Evolutionary conservation across 164 flowering plant genomes (phyloP).

Genomic region (Liriodendron chinense): DNA sequence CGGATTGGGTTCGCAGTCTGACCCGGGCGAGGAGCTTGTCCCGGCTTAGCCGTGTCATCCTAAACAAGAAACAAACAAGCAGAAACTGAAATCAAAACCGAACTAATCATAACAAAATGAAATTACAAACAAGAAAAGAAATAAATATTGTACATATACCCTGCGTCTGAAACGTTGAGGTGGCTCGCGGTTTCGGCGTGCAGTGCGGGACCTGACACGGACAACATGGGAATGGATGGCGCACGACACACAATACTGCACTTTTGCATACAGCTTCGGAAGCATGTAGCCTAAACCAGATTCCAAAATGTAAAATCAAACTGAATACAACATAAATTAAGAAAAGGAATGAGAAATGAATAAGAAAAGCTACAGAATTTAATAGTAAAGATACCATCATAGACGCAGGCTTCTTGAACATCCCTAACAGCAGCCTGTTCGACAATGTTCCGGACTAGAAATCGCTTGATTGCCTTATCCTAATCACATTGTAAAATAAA

Average conservation of each 20-base stretch:
- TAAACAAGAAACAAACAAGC: not conserved
- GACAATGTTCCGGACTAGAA: constrained; percentile 85
- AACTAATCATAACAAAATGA: no score
- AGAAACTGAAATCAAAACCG: no score
- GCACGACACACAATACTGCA: constrained; percentile 19
- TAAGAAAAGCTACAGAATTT: not conserved
- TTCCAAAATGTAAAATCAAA: not conserved
- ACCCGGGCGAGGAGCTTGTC: constrained; percentile 15
- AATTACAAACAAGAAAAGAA: no score
- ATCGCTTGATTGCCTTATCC: constrained; percentile 93
- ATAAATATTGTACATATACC: constrained; percentile 26
- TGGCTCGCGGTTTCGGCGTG: constrained; percentile 75
- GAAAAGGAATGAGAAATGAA: not conserved
- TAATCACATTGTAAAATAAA: constrained; percentile 4
- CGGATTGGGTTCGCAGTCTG: constrained; percentile 9
- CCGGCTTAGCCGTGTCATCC: constrained; percentile 14
- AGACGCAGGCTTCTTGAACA: constrained; percentile 84
- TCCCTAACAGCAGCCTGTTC: constrained; percentile 90
- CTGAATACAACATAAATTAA: not conserved
- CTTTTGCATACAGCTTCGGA: constrained; percentile 19
- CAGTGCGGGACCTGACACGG: constrained; percentile 79
- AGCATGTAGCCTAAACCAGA: constrained; percentile 8
- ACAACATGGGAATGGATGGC: constrained; percentile 62
- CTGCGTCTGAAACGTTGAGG: constrained; percentile 84
- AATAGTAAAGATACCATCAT: constrained; percentile 43